Evolutionary conservation across 331 rosid genomes (phyloP).

Genomic region (Acacia concinna): DNA sequence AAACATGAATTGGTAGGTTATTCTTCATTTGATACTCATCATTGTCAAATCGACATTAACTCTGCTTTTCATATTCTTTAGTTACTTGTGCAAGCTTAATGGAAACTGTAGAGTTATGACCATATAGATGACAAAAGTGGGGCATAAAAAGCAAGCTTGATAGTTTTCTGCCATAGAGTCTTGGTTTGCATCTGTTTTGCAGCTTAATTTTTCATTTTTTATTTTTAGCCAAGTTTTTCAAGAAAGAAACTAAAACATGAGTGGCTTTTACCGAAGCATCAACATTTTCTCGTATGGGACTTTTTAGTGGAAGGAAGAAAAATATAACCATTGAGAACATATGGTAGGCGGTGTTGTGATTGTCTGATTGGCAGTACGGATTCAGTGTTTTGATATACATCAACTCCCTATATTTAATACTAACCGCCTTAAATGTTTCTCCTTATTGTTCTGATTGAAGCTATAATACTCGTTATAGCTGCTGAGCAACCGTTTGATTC

Average conservation of each 20-base stretch:
- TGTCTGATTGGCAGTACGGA: conserved; percentile 2
- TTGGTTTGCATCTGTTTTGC: not conserved
- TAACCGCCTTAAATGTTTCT: not conserved
- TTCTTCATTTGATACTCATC: not conserved
- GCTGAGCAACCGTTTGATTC: conserved; percentile 16
- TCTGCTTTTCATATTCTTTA: not conserved
- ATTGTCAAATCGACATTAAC: not conserved
- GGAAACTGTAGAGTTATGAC: not conserved
- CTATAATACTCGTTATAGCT: conserved; percentile 1
- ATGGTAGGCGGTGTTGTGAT: not conserved
- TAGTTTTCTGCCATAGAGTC: not conserved
- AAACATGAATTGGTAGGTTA: conserved; percentile 69
- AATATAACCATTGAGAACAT: not conserved
- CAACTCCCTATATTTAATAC: conserved; percentile 1
- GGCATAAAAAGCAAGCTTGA: not conserved
- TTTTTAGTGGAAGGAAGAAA: not conserved
- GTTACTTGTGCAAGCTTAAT: not conserved
- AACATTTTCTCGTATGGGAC: not conserved
- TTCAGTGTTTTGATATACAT: not conserved
- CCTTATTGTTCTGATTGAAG: conserved; percentile 9
- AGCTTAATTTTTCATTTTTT: conserved; percentile 2
- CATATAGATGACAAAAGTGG: not conserved
- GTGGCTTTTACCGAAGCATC: not conserved
- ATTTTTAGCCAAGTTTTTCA: conserved; percentile 3
- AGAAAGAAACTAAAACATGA: not conserved